Conservation (phyloP, 2,329 filamentous ascomycete species). For the Aspergillus glaucus region DNA sequence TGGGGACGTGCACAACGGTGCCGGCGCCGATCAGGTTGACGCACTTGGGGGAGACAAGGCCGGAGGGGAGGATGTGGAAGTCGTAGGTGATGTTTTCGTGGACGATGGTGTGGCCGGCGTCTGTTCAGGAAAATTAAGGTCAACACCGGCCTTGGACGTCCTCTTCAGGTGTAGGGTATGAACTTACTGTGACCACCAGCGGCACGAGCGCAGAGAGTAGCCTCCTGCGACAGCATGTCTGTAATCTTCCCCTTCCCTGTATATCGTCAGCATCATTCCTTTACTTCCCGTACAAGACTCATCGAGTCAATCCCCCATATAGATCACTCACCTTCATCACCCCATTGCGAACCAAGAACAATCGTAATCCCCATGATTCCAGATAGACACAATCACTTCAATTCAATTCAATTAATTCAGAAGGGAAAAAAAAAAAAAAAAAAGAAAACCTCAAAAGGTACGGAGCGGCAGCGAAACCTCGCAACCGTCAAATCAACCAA, state of each 20-base stretch:
- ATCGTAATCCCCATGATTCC: constrained; percentile 34
- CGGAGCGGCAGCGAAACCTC: constrained; percentile 21
- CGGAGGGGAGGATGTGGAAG: constrained; percentile 44
- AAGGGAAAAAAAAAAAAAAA: too few species aligned
- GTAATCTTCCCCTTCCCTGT: constrained; percentile 44
- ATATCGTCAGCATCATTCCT: constrained; percentile 5
- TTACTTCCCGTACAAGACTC: constrained; percentile 1
- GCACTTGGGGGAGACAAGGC: constrained; percentile 39
- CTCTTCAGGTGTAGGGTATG: neutral
- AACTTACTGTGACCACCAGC: constrained; percentile 43
- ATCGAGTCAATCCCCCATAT: neutral
- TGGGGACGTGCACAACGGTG: constrained; percentile 43
- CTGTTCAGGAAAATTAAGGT: constrained; percentile 8
- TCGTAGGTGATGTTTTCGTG: constrained; percentile 42
- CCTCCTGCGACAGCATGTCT: constrained; percentile 41
- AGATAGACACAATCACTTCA: constrained; percentile 1
- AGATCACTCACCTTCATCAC: constrained; percentile 38
- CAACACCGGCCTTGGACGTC: neutral
- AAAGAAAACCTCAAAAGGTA: constrained; percentile 3
- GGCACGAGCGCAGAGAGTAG: constrained; percentile 40
- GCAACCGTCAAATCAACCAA: constrained; percentile 23
- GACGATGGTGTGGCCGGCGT: constrained; percentile 45
- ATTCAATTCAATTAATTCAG: neutral
- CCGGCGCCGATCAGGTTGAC: constrained; percentile 44
- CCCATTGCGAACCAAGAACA: constrained; percentile 43